phyloP scores from a whole-genome alignment of 345 rosid species.

The Hypericum perforatum region DNA sequence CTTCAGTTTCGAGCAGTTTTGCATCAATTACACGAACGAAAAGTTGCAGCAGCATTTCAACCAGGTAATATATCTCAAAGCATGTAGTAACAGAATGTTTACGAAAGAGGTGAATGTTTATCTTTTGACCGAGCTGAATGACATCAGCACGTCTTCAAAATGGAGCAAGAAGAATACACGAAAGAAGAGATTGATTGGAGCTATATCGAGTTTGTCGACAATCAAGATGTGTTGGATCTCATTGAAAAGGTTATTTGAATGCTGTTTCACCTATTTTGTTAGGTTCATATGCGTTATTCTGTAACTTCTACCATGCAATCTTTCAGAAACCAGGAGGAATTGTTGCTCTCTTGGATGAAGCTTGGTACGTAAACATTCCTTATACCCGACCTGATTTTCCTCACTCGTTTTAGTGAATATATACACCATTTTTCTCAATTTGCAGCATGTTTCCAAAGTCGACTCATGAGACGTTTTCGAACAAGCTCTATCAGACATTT shows the following conservation, averaged over 20 bases:
- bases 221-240: constrained; percentile 93
- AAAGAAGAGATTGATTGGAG: constrained; percentile 93
- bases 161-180: constrained; percentile 98
- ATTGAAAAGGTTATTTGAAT: constrained; percentile 60
- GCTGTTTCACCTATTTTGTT: not conserved
- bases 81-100: not conserved
- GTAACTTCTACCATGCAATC: not conserved
- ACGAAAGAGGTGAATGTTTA: no score
- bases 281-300: not conserved
- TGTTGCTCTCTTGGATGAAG: constrained; percentile 78
- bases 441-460: constrained; percentile 99
- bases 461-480: constrained; percentile 91
- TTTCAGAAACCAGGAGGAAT: constrained; percentile 81
- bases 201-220: constrained; percentile 93
- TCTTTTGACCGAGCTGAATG: no score
- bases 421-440: constrained; percentile 5
- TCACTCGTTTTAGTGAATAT: constrained; percentile 8
- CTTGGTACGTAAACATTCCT: constrained; percentile 42
- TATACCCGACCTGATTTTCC: constrained; percentile 4
- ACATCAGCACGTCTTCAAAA: constrained; percentile 88
- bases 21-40: constrained; percentile 92
- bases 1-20: constrained; percentile 90
- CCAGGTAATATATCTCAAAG: constrained; percentile 44
- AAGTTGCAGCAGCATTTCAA: constrained; percentile 97
- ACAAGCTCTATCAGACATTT: constrained; percentile 93